These are phyloP conservation scores for Russula sp. DNA, from an alignment of 768 basidiomycete genomes.

Conservation along the genomic window DNA sequence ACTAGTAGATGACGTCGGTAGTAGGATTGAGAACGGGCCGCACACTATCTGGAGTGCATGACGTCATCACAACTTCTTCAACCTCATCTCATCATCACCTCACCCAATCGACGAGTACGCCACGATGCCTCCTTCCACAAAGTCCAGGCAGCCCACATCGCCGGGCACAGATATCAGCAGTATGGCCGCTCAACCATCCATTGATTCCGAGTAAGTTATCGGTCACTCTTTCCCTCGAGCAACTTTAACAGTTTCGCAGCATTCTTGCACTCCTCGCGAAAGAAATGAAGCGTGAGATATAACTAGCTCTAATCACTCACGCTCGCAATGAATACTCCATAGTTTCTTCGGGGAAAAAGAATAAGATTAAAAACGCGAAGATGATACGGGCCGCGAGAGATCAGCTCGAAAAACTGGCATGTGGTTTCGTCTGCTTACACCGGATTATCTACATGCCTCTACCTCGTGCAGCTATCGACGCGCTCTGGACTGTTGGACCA, in stretches of 20 bases:
- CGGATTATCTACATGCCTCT: background rate
- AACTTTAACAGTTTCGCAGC: background rate
- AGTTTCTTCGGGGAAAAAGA: constrained; percentile 9
- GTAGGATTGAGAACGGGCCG: no score
- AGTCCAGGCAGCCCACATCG: background rate
- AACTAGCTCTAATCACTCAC: background rate
- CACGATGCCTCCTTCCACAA: background rate
- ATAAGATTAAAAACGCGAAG: constrained; percentile 4
- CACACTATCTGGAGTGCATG: no score
- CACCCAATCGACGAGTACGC: background rate
- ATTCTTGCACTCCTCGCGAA: constrained; percentile 2
- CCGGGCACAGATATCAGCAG: background rate
- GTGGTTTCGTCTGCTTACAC: background rate
- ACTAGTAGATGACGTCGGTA: no score
- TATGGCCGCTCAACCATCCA: background rate
- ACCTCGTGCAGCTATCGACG: constrained; percentile 3
- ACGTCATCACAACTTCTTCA: no score
- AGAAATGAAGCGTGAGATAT: constrained; percentile 14
- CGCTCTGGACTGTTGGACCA: background rate
- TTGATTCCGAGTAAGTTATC: background rate
- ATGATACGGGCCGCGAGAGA: constrained; percentile 7
- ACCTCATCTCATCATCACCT: background rate
- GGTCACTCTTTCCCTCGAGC: background rate
- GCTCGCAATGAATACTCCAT: background rate
- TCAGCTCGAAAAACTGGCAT: constrained; percentile 14